phyloP scores from a whole-genome alignment of 805 yeast genomes.

The Spathaspora hagerdaliae region DNA sequence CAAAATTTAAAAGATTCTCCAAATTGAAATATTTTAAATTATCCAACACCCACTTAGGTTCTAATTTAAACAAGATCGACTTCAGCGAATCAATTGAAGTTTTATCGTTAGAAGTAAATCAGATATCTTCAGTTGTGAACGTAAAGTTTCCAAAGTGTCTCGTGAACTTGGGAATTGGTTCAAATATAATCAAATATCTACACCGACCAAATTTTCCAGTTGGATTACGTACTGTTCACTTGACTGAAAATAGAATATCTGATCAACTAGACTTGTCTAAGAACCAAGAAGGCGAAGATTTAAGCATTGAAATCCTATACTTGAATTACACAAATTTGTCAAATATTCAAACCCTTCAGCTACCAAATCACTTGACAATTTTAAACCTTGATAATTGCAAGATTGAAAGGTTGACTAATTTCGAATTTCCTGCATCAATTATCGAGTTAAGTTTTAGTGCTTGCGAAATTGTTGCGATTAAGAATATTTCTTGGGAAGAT shows the following conservation, averaged over 20 bases:
- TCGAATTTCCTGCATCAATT: slow-evolving; percentile 9
- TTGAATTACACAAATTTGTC: slow-evolving; percentile 13
- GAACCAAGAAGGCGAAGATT: slow-evolving; percentile 10
- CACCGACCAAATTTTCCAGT: slow-evolving; percentile 10
- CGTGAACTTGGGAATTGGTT: slow-evolving; percentile 14
- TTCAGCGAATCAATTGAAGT: slow-evolving; percentile 12
- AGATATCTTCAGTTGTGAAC: slow-evolving; percentile 11
- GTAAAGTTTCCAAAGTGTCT: slow-evolving; percentile 13
- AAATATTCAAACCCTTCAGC: slow-evolving; percentile 10
- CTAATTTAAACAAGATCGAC: slow-evolving; percentile 6
- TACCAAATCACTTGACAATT: slow-evolving; percentile 9
- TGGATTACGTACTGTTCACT: slow-evolving; percentile 9
- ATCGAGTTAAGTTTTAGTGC: slow-evolving; percentile 16
- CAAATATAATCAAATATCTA: slow-evolving; percentile 10
- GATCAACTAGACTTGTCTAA: slow-evolving; percentile 10
- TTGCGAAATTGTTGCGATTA: slow-evolving; percentile 10
- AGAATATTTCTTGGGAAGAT: slow-evolving; percentile 9
- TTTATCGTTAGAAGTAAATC: slow-evolving; percentile 16
- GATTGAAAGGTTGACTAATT: slow-evolving; percentile 5
- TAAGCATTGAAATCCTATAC: slow-evolving; percentile 11
- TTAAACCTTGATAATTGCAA: slow-evolving; percentile 16
- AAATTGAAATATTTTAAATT: slow-evolving; percentile 10
- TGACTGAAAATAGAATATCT: slow-evolving; percentile 15
- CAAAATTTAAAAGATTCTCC: slow-evolving; percentile 9
- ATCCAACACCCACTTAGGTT: slow-evolving; percentile 12